Evolutionary conservation across 805 yeast species (phyloP), one percentile per base, ranked within the genome.

Genomic region (Starmerella vaccinii): DNA sequence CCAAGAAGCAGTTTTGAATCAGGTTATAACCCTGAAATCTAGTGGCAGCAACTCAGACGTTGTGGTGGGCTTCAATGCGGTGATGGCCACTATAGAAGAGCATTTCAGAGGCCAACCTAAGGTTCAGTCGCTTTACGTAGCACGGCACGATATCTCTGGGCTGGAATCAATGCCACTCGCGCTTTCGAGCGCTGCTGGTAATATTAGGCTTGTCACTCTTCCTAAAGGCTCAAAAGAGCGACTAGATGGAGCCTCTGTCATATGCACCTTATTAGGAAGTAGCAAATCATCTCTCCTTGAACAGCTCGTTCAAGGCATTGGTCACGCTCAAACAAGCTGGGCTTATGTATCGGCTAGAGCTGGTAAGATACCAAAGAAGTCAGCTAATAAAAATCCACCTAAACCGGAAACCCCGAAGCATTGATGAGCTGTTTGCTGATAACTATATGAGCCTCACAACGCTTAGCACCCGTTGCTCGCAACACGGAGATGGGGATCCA

Each of bases 21-120:
- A 39, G 16, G 29, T 60, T 1, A 46, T 43, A 2, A 19, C 47
- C 1, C 37, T 47, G 4, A 6, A 41, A 10, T 30, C 37, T 16
- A 29, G 53, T 38, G 35, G 52, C 39, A 10, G 57, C 50, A 5
- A 50, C 12, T 21, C 40, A 46, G 53, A 41, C 30, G 39, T 59
- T 15, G 45, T 46, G 13, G 40, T 57, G 3, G 63, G 63, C n/a
- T 60, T 59, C 54, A 60, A 60, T 38, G 53, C 57, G 8, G 46
- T 49, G 13, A 60, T 60, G 63, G 54, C 52, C 0, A 61, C 59
- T 9, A 13, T 59, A 1, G 60, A 57, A 38, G 34, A 19, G 19
- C 42, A 49, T 8, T 18, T 39, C 18, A n/a, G n/a, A 16, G 49
- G 46, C 12, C 32, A 22, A 8, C 33, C 23, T 15, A 21, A 39